Base-by-base conservation (phyloP, 176 grass and related monocot genomes). In the Triticum monococcum region DNA sequence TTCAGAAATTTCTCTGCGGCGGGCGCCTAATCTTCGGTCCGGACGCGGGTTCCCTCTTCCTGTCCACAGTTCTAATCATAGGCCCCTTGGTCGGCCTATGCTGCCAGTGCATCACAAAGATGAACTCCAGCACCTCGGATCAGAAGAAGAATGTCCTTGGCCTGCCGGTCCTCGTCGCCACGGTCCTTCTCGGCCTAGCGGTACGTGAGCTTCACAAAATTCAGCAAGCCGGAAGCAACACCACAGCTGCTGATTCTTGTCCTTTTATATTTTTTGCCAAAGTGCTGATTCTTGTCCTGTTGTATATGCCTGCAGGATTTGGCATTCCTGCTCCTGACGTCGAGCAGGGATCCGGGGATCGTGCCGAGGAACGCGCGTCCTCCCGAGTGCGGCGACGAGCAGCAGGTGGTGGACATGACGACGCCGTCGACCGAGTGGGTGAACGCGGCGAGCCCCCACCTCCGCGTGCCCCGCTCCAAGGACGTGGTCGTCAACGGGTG, bases 1-100 rank as follows among this genome's bases (percentile, higher is more conserved):
- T 78, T 79, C 89, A 98, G 93, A 98, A 85, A 91, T 98, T 98
- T 41, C 87, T 89, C 3, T 98, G 91, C 67, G 88, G 93, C 71
- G 96, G 93, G 65, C 91, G 91, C 35, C 64, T 98, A 12, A 92
- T 98, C 72, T 98, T 98, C 76, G 96, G 96, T n/a, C 96, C 93
- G 3, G 96, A 98, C 64, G 93, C 71, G 30, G 81, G 89, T 18
- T 98, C 93, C 18, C 76, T 98, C 48, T 85, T 92, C 67, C 84
- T 95, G 3, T 89, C 96, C 4, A 92, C 87, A 2, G 20, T 84
- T 78, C 79, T 98, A 1, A 94, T 98, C n/a, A 70, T 60, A 2
- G 79, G 88, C 12, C 96, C 96, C 24, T 3, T 90, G 56, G 60
- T 92, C 5, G 82, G 84, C 16, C 85, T 96, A 38, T 94, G 93